Base-by-base conservation (phyloP, 2,329 filamentous ascomycete genomes). In the Stachybotrys chlorohalonatus region DNA sequence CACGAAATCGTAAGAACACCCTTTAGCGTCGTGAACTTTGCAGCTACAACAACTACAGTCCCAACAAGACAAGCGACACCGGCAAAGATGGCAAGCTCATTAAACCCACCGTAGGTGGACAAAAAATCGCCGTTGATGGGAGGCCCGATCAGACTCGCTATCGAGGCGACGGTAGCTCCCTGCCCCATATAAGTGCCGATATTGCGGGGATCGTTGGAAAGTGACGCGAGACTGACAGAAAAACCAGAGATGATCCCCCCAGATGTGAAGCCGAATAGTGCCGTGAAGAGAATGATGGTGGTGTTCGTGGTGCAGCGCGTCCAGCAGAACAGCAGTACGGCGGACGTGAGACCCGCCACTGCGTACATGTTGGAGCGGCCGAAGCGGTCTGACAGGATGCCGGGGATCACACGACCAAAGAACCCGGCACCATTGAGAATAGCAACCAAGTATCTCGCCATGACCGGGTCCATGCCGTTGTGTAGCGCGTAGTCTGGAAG, bases 401-500 rank as follows among this genome's bases (percentile, higher is more conserved):
- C 82, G 0, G 83, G 82, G 3, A 81, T 68, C 49, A 85, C 75
- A 13, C 83, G 78, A 0, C 83, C 83, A 31, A 81, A 74, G 0
- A 77, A 76, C 0, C 80, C 84, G 1, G 83, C 80, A 0, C 76
- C 81, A 63, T 89, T 89, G 60, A 89, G 74, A 56, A 89, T 83
- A 2, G 85, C 78, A 5, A 89, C 69, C 17, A 89, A 74, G 62
- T 87, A 89, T 60, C 83, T 86, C 0, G 82, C 81, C 1, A 88
- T 67, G 1, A 77, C 73, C 1, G 73, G 68, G 1, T 80, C 74
- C 57, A 87, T 79, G 11, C 75, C 73, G 1, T 71, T 68, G 0
- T 73, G 65, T 1, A 81, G 72, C 5, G 82, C 84, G 62, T 84
- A 89, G 1, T 80, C 73, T 15, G 83, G 80, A 3, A 64, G 53